Evolutionary conservation across 2,329 filamentous ascomycete genomes (phyloP).

Genomic region (Colletotrichum tropicicola): DNA sequence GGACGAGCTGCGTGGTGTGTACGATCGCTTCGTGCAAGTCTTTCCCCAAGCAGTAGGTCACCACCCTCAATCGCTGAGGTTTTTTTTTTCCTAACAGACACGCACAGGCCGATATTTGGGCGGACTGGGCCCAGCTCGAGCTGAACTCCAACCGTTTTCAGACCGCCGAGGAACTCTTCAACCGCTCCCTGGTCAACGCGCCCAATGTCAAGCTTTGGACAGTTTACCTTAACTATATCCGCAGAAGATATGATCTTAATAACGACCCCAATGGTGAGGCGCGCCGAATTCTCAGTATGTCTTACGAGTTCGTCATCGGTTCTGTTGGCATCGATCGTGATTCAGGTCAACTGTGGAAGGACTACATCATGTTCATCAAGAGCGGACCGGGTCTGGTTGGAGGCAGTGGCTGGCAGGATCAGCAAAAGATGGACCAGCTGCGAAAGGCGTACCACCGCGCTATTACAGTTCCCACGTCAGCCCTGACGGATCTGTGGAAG

Average conservation of each 20-base stretch:
- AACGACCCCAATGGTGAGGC: constrained; percentile 82
- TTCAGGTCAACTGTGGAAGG: constrained; percentile 88
- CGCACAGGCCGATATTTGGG: constrained; percentile 87
- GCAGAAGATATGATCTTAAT: constrained; percentile 84
- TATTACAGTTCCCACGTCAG: constrained; percentile 85
- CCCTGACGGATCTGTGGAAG: constrained; percentile 89
- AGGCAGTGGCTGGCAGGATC: constrained; percentile 91
- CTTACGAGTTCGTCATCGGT: constrained; percentile 92
- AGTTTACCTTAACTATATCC: constrained; percentile 93
- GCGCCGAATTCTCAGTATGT: constrained; percentile 81
- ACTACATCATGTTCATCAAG: constrained; percentile 94
- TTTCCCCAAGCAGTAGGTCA: constrained; percentile 90
- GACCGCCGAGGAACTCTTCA: constrained; percentile 85
- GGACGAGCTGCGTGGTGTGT: constrained; percentile 81
- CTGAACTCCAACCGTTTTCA: constrained; percentile 84
- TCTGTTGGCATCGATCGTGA: constrained; percentile 93
- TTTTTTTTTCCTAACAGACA: constrained; percentile 42
- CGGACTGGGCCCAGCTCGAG: constrained; percentile 89
- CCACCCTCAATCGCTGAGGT: neutral
- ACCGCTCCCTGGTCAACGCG: constrained; percentile 78
- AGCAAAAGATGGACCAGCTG: constrained; percentile 95
- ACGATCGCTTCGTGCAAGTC: constrained; percentile 85
- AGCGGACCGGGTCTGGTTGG: constrained; percentile 86
- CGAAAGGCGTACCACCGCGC: constrained; percentile 93
- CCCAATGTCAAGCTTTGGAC: constrained; percentile 91